These are phyloP conservation scores for Hirsutella minnesotensis DNA, from an alignment of 2,329 filamentous ascomycete species.

Conservation along the genomic window DNA sequence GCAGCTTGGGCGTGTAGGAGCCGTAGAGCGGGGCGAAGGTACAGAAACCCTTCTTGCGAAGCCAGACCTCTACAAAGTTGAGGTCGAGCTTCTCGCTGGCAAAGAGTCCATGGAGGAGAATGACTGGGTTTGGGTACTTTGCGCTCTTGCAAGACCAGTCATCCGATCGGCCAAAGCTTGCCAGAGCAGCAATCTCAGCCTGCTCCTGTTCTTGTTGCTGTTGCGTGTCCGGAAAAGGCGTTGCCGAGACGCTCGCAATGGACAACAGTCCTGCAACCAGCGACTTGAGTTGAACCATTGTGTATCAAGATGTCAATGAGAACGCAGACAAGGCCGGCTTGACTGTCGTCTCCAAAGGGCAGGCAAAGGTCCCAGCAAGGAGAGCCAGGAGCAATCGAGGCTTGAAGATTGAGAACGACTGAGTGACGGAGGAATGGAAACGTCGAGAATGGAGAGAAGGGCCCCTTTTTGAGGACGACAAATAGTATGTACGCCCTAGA, in stretches of 20 bases:
- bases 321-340: too few relatives aligned
- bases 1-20: slow-evolving; percentile 5
- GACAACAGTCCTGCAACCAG: slow-evolving; percentile 5
- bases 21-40: slow-evolving; percentile 12
- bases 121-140: slow-evolving; percentile 8
- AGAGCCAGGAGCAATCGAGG: too few relatives aligned
- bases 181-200: not conserved
- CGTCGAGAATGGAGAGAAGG: too few relatives aligned
- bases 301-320: too few relatives aligned
- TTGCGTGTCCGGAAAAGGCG: not conserved
- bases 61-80: slow-evolving; percentile 8
- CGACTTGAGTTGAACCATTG: slow-evolving; percentile 3
- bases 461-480: too few relatives aligned
- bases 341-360: too few relatives aligned
- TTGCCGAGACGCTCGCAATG: not conserved
- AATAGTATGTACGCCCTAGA: too few relatives aligned
- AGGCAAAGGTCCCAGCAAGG: too few relatives aligned
- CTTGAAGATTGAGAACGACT: too few relatives aligned
- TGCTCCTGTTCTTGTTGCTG: not conserved
- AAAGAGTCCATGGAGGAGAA: slow-evolving; percentile 11
- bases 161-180: slow-evolving; percentile 1
- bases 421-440: too few relatives aligned
- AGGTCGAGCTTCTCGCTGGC: slow-evolving; percentile 8
- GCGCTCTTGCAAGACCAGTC: slow-evolving; percentile 8
- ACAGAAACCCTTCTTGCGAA: slow-evolving; percentile 8